Evolutionary conservation across 148 eudicot genomes (phyloP).

Genomic region (Rhododendron ovatum): DNA sequence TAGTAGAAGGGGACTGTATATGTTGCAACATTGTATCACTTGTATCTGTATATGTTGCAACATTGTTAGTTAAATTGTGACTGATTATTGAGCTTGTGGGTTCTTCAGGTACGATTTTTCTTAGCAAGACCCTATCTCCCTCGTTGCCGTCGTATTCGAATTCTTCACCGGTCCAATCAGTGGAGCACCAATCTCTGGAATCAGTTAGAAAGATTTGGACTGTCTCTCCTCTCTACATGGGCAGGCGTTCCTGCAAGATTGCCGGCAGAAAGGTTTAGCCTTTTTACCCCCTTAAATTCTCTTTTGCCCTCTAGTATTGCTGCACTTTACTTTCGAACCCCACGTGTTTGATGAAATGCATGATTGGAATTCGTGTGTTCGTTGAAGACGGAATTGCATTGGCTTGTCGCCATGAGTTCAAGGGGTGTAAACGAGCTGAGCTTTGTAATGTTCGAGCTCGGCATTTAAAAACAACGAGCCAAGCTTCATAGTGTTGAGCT

Average conservation of each 20-base stretch:
- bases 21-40: too few relatives aligned
- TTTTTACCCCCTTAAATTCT: background rate
- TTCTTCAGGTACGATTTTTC: slow-evolving; percentile 38
- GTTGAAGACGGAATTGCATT: background rate
- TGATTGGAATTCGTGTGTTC: slow-evolving; percentile 10
- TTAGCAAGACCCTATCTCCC: slow-evolving; percentile 31
- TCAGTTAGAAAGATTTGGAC: slow-evolving; percentile 65
- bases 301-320: background rate
- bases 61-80: background rate
- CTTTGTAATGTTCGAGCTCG: background rate
- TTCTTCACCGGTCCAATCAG: slow-evolving; percentile 24
- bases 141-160: slow-evolving; percentile 27
- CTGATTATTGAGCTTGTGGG: slow-evolving; percentile 4
- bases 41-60: background rate
- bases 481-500: too few relatives aligned
- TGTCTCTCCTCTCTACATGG: slow-evolving; percentile 75
- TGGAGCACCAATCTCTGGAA: slow-evolving; percentile 13
- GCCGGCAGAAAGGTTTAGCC: slow-evolving; percentile 73
- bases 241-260: slow-evolving; percentile 82
- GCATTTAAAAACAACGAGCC: too few relatives aligned
- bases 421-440: too few relatives aligned
- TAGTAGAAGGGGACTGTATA: too few relatives aligned
- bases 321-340: slow-evolving; percentile 14
- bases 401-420: background rate
- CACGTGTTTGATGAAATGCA: slow-evolving; percentile 40